Evolutionary conservation across 805 yeast species (phyloP).

Genomic region (Ogataea ganodermae): DNA sequence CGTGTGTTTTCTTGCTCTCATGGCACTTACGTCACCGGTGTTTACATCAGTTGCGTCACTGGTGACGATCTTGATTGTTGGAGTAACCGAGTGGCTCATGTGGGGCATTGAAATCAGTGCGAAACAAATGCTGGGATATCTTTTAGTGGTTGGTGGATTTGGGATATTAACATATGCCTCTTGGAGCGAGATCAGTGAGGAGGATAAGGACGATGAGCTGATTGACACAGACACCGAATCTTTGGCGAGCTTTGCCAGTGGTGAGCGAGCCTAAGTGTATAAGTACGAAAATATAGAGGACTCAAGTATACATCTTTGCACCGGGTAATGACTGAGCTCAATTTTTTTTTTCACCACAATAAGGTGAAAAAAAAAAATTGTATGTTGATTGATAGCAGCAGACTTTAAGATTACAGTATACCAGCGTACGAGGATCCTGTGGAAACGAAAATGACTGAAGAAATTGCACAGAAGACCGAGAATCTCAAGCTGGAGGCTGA

Average conservation of each 20-base stretch:
- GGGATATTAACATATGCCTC: constrained; percentile 61
- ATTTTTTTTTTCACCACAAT: neutral
- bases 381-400: neutral
- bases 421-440: neutral
- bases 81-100: constrained; percentile 69
- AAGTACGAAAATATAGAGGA: no score
- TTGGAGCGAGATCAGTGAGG: constrained; percentile 58
- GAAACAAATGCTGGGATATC: constrained; percentile 68
- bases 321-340: neutral
- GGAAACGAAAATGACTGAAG: constrained; percentile 20
- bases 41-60: constrained; percentile 63
- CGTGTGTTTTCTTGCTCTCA: constrained; percentile 69
- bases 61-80: constrained; percentile 78
- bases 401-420: neutral
- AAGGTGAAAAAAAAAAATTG: neutral
- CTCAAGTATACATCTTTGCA: constrained; percentile 8
- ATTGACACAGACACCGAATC: constrained; percentile 38
- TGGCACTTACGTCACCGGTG: constrained; percentile 86
- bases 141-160: constrained; percentile 70
- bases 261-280: neutral
- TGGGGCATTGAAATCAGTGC: constrained; percentile 58
- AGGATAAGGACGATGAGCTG: constrained; percentile 39
- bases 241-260: constrained; percentile 24
- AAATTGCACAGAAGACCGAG: constrained; percentile 26
- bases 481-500: constrained; percentile 34